A percentile compares a stretch with the other conserved stretches of the same genome.
These are phyloP conservation scores for Parathielavia appendiculata DNA, from an alignment of 495 filamentous ascomycete species.

Conservation along the genomic window DNA sequence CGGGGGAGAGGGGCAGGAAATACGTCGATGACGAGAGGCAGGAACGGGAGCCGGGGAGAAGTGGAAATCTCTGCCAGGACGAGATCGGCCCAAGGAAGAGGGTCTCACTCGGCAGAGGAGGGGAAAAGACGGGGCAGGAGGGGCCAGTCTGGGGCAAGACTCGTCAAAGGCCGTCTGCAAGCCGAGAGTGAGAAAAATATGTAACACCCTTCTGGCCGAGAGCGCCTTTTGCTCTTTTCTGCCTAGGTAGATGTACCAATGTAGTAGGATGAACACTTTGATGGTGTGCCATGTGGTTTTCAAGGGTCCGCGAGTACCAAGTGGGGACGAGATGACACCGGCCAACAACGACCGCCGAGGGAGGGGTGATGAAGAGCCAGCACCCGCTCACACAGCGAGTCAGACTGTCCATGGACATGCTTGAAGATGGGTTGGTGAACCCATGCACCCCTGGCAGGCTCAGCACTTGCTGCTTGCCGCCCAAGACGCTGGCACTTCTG, in stretches of 20 bases:
- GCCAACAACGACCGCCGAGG: slow-evolving; percentile 16
- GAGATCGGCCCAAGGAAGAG: slow-evolving; percentile 23
- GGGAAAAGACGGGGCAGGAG: slow-evolving; percentile 13
- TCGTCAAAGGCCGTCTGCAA: slow-evolving; percentile 16
- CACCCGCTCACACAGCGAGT: slow-evolving; percentile 33
- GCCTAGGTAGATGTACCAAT: slow-evolving; percentile 6
- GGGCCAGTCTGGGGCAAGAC: slow-evolving; percentile 4
- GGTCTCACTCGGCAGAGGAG: slow-evolving; percentile 21
- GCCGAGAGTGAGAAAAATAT: slow-evolving; percentile 16
- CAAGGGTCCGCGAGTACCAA: slow-evolving; percentile 23
- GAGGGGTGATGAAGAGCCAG: slow-evolving; percentile 21
- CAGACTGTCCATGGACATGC: slow-evolving; percentile 19
- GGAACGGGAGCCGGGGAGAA: slow-evolving; percentile 7
- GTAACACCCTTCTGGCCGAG: slow-evolving; percentile 28
- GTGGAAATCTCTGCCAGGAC: slow-evolving; percentile 25
- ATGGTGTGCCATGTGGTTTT: slow-evolving; percentile 46
- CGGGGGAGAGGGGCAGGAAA: slow-evolving; percentile 30
- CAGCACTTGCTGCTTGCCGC: slow-evolving; percentile 19
- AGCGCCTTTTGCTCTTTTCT: slow-evolving; percentile 14
- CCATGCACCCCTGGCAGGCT: not conserved
- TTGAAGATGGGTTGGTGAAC: slow-evolving; percentile 9
- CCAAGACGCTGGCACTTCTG: slow-evolving; percentile 22
- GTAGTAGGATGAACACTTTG: slow-evolving; percentile 30
- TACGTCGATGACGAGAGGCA: slow-evolving; percentile 32
- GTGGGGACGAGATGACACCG: slow-evolving; percentile 27